Base-by-base conservation (phyloP, 805 yeast species). In the Hanseniaspora pseudoguilliermondii region DNA sequence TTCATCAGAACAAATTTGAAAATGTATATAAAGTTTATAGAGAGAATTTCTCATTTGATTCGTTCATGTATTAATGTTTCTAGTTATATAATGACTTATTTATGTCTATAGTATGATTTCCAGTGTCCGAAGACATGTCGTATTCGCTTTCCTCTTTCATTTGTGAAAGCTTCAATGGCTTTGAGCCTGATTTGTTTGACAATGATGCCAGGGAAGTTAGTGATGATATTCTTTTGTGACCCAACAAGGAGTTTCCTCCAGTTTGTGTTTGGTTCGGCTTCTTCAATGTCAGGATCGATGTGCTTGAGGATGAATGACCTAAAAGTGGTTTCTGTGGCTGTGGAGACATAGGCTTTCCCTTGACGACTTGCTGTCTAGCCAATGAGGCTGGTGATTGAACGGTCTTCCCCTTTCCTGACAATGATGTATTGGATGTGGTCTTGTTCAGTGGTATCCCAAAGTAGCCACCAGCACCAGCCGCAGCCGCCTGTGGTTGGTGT, bases 381-480 rank as follows among this genome's bases (percentile, higher is more conserved):
- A 56, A 7, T 13, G 58, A 56, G 3, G 58, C 58, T 8, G 58
- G 52, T 2, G 58, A 56, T 16, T 46, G 55, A 2, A 56, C 41
- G 2, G 58, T 47, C 36, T 56, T 51, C 3, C 55, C 42, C 16
- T 39, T 50, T 18, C 40, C 44, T 34, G 54, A 18, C 18, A 43
- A 21, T 1, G 52, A 40, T 6, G 54, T 47, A 27, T 46, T 47
- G 8, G 49, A 47, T 3, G 57, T 55, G 23, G 58, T 58, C 25
- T 53, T 60, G 6, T 57, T 57, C 2, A 69, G 58, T 5, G 72
- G 72, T 16, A 69, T 61, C 1, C 69, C 69, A 58, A 69, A 69
- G 49, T 69, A 69, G 1, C 71, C 72, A 32, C 70, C 69, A 20
- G 60, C 61, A 47, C 69, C 66, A 5, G 32, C 29, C 29, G 6